A percentile compares a stretch with the other conserved stretches of the same genome.
Conservation (phyloP, 2,329 filamentous ascomycete species). For the Zalaria sp. region DNA sequence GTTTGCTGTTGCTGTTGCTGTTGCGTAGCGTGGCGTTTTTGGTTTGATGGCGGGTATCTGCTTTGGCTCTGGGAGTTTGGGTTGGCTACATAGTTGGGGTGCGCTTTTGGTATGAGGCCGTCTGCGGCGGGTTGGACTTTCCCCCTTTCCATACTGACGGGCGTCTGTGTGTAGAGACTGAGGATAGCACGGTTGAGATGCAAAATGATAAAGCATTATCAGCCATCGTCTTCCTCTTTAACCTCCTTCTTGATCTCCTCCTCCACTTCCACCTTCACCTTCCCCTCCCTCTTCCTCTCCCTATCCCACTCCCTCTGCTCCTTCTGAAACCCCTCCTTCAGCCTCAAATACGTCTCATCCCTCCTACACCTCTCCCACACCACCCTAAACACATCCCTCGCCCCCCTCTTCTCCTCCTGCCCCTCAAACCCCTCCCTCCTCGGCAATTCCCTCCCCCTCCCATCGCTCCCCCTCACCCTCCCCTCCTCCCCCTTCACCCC, state of each 20-base stretch:
- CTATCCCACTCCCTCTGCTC: conserved; percentile 33
- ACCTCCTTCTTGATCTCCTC: conserved; percentile 5
- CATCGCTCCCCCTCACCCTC: conserved; percentile 27
- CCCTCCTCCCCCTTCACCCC: not conserved
- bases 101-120: no score
- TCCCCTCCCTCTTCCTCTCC: conserved; percentile 4
- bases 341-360: conserved; percentile 28
- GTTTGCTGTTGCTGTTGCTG: no score
- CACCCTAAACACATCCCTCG: conserved; percentile 34
- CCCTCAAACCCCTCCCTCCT: conserved; percentile 32
- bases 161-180: no score
- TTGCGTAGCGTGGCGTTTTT: no score
- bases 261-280: not conserved
- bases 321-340: conserved; percentile 32
- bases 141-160: no score
- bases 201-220: not conserved
- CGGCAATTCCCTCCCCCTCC: conserved; percentile 26
- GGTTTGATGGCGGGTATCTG: no score
- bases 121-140: no score
- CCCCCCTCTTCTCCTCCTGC: conserved; percentile 35
- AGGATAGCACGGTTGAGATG: no score
- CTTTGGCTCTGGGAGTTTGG: no score
- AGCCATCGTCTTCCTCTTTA: conserved; percentile 4
- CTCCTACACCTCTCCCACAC: conserved; percentile 33
- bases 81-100: no score